Percentiles rank a stretch among this genome's conserved stretches.
Evolutionary conservation across 2,329 filamentous ascomycete genomes (phyloP).

Genomic region (Metarhizium rileyi): DNA sequence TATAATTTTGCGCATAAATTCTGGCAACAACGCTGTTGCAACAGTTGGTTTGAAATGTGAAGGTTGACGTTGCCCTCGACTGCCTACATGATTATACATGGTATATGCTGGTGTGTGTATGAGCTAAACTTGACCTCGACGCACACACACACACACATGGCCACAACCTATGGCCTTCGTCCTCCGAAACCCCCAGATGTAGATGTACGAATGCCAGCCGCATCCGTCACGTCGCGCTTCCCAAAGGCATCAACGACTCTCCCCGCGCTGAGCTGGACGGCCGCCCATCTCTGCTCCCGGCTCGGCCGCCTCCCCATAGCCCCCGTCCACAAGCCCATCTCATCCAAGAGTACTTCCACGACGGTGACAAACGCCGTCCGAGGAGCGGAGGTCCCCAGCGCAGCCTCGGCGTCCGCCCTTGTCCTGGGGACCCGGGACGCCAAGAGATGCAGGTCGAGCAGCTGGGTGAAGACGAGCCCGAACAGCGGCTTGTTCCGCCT

Average conservation of each 20-base stretch:
- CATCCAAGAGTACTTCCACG: slow-evolving; percentile 43
- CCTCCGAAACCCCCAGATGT: slow-evolving; percentile 8
- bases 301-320: slow-evolving; percentile 17
- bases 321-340: slow-evolving; percentile 34
- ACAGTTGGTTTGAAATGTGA: neutral
- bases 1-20: neutral
- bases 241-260: slow-evolving; percentile 31
- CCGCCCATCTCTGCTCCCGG: slow-evolving; percentile 46
- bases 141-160: no score
- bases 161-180: neutral
- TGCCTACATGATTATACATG: no score
- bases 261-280: slow-evolving; percentile 32
- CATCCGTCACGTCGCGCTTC: neutral
- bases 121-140: no score
- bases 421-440: slow-evolving; percentile 34
- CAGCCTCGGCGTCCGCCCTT: slow-evolving; percentile 28
- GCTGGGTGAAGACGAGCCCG: slow-evolving; percentile 43
- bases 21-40: neutral
- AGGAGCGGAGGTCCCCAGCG: neutral
- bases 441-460: slow-evolving; percentile 46
- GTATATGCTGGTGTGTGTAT: neutral
- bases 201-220: slow-evolving; percentile 5
- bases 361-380: slow-evolving; percentile 26
- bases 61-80: neutral
- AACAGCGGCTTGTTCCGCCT: slow-evolving; percentile 39